Conservation (phyloP, 2,329 filamentous ascomycete genomes). For the Onygenales sp. region DNA sequence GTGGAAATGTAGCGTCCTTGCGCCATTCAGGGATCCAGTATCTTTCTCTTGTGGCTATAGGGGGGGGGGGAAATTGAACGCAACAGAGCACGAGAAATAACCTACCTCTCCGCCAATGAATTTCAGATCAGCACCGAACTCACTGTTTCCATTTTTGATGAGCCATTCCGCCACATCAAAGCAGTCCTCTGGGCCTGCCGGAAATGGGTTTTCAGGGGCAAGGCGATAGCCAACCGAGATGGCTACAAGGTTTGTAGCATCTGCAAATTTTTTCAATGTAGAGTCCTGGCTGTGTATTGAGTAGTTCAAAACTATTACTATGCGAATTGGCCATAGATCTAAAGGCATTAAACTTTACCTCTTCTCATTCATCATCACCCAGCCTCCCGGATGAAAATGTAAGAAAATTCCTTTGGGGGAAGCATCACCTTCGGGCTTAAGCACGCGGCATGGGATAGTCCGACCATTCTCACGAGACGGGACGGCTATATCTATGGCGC, state of each 20-base stretch:
- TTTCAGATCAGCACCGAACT: constrained; percentile 33
- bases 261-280: constrained; percentile 41
- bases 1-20: background rate
- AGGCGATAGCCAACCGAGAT: constrained; percentile 51
- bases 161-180: constrained; percentile 48
- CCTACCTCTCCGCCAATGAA: constrained; percentile 39
- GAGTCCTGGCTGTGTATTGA: constrained; percentile 32
- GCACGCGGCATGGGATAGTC: constrained; percentile 43
- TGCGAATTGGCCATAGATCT: background rate
- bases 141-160: constrained; percentile 35
- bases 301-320: background rate
- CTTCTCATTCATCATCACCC: constrained; percentile 23
- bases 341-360: constrained; percentile 17
- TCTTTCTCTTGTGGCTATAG: no score
- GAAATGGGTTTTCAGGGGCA: constrained; percentile 51
- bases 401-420: constrained; percentile 38
- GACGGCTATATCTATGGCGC: constrained; percentile 38
- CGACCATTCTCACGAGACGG: constrained; percentile 45
- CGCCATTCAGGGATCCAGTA: no score
- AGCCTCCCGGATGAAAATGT: constrained; percentile 48
- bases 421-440: constrained; percentile 39
- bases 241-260: constrained; percentile 39
- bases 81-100: background rate
- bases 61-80: background rate
- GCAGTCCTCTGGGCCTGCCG: constrained; percentile 46